Conservation (phyloP, 2,329 filamentous ascomycete species). For the Colletotrichum lupini region DNA sequence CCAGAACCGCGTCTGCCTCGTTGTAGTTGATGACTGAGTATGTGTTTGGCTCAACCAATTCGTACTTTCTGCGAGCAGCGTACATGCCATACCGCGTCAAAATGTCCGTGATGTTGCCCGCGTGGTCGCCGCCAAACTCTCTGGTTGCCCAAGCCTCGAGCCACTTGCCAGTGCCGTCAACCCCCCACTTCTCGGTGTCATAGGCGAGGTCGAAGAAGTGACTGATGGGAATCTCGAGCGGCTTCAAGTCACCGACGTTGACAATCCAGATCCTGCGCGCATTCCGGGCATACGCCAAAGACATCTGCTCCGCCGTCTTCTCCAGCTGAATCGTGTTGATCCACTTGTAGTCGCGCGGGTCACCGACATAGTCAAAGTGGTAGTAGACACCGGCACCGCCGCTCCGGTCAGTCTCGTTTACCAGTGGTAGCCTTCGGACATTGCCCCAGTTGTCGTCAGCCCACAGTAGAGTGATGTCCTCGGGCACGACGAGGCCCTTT, state of each 20-base stretch:
- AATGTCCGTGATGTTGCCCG: slow-evolving; percentile 60
- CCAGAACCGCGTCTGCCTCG: slow-evolving; percentile 64
- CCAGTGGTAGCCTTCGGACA: slow-evolving; percentile 69
- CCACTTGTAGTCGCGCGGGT: slow-evolving; percentile 64
- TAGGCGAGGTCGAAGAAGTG: slow-evolving; percentile 78
- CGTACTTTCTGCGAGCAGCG: slow-evolving; percentile 48
- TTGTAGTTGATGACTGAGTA: slow-evolving; percentile 69
- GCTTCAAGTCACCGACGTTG: slow-evolving; percentile 75
- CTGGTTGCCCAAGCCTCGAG: slow-evolving; percentile 65
- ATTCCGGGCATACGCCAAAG: slow-evolving; percentile 66
- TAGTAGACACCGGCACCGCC: slow-evolving; percentile 77
- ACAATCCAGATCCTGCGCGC: slow-evolving; percentile 74
- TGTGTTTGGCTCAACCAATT: slow-evolving; percentile 47
- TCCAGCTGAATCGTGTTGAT: slow-evolving; percentile 73
- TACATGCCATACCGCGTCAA: slow-evolving; percentile 57
- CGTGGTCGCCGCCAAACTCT: slow-evolving; percentile 64
- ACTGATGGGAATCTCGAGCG: slow-evolving; percentile 71
- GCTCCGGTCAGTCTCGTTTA: slow-evolving; percentile 66
- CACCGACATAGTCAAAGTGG: slow-evolving; percentile 65
- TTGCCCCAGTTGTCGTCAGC: slow-evolving; percentile 78
- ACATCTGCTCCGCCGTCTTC: slow-evolving; percentile 71
- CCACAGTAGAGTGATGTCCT: slow-evolving; percentile 76
- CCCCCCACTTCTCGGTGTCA: slow-evolving; percentile 67
- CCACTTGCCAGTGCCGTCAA: slow-evolving; percentile 67
- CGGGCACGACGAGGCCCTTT: slow-evolving; percentile 67